Conservation (phyloP, 2,329 filamentous ascomycete species). For the Keithomyces neogunnii region DNA sequence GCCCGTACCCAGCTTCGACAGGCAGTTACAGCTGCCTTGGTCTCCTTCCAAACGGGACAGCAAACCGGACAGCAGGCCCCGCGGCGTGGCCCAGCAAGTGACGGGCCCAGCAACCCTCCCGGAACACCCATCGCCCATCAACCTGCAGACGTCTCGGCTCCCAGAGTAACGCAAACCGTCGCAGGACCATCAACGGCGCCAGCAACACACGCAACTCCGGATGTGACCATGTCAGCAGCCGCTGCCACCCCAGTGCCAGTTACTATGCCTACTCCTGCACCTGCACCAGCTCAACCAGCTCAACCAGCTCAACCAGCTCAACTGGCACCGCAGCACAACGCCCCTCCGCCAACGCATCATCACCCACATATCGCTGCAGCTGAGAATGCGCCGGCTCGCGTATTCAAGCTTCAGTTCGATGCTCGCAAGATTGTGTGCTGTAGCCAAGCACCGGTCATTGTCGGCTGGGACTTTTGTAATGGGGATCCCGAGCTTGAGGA, state of each 20-base stretch:
- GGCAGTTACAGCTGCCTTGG: slow-evolving; percentile 37
- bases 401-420: slow-evolving; percentile 97
- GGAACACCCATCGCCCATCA: not conserved
- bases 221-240: not conserved
- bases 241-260: not conserved
- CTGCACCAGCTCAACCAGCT: slow-evolving; percentile 13
- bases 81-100: slow-evolving; percentile 1
- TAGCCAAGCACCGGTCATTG: slow-evolving; percentile 82
- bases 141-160: not conserved
- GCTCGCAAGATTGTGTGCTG: slow-evolving; percentile 89
- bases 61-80: slow-evolving; percentile 23
- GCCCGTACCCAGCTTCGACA: slow-evolving; percentile 40
- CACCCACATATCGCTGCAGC: slow-evolving; percentile 37
- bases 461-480: slow-evolving; percentile 96
- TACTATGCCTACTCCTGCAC: not conserved
- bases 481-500: slow-evolving; percentile 72
- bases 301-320: slow-evolving; percentile 10
- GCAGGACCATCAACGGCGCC: not conserved
- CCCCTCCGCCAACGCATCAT: slow-evolving; percentile 13
- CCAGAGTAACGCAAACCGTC: not conserved
- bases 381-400: slow-evolving; percentile 48
- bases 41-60: slow-evolving; percentile 39
- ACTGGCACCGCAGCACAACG: slow-evolving; percentile 1
- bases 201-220: not conserved
- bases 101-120: not conserved